Conservation (phyloP, 2,329 filamentous ascomycete genomes). For the Aphanoascus verrucosus region DNA sequence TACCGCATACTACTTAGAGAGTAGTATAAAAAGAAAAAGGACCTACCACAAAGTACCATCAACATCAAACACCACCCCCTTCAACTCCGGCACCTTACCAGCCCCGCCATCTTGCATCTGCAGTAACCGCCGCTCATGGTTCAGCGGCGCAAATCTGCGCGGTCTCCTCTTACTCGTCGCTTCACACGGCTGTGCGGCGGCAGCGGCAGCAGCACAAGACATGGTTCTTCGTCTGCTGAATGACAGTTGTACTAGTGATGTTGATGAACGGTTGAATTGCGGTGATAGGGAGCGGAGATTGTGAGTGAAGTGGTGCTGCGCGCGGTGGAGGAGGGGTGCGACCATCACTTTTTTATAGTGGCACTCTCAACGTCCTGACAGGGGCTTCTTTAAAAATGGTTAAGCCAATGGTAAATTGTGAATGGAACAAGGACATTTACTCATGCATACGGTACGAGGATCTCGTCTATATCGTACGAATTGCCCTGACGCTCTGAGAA, state of each 20-base stretch:
- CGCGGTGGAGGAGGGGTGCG: not conserved
- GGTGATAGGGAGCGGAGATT: not conserved
- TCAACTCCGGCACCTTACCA: conserved; percentile 37
- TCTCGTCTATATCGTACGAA: no score
- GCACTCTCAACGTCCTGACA: not conserved
- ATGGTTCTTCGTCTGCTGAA: not conserved
- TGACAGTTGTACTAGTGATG: not conserved
- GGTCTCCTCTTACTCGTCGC: conserved; percentile 12
- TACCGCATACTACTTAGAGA: no score
- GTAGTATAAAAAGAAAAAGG: not conserved
- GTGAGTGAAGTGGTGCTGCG: not conserved
- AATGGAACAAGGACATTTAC: no score
- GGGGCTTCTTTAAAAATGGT: not conserved
- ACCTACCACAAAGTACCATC: conserved; percentile 80
- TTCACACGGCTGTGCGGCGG: not conserved
- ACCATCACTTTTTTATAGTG: not conserved
- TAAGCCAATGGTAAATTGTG: not conserved
- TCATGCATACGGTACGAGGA: no score
- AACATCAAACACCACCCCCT: conserved; percentile 74
- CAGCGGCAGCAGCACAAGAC: not conserved
- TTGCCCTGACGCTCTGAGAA: no score
- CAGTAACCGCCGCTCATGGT: conserved; percentile 22
- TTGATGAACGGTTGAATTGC: not conserved
- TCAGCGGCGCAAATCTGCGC: conserved; percentile 43
- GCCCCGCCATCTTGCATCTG: conserved; percentile 18